A percentile compares a stretch with the other conserved stretches of the same genome.
Conservation (phyloP, 1,284 basidiomycete species). For the Irpex sp. region DNA sequence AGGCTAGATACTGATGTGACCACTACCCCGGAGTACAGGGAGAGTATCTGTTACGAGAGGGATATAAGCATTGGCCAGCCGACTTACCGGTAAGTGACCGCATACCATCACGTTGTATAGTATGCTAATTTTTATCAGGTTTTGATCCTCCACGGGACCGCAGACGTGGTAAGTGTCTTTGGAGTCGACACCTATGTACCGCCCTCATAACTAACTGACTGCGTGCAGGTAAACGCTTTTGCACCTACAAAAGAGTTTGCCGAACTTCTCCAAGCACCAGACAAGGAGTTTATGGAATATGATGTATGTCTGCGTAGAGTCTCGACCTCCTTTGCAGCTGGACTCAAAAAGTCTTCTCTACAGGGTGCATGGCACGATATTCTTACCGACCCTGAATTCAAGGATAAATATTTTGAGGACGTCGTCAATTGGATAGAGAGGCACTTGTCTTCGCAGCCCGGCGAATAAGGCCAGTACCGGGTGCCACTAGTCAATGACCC, state of each 20-base stretch:
- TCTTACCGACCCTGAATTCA: constrained; percentile 71
- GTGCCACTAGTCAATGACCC: no score
- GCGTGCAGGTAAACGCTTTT: constrained; percentile 41
- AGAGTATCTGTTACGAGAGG: constrained; percentile 37
- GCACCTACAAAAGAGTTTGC: constrained; percentile 45
- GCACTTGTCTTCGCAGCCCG: no score
- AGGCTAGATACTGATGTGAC: not conserved
- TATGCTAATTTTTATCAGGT: constrained; percentile 35
- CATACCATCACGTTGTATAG: not conserved
- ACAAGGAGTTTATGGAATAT: constrained; percentile 61
- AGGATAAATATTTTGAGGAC: constrained; percentile 42
- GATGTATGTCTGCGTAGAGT: constrained; percentile 33
- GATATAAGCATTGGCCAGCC: constrained; percentile 64
- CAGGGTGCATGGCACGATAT: constrained; percentile 77
- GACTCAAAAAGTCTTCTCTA: not conserved
- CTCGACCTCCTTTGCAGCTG: not conserved
- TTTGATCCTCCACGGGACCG: constrained; percentile 72
- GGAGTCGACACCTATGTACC: not conserved
- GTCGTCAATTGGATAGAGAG: not conserved
- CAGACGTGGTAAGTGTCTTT: constrained; percentile 48
- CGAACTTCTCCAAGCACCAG: constrained; percentile 57
- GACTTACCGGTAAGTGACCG: constrained; percentile 54
- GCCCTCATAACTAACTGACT: not conserved
- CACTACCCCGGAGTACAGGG: constrained; percentile 42
- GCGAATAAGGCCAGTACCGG: no score